These are phyloP conservation scores for Dothistroma pini DNA, from an alignment of 2,329 filamentous ascomycete species.

Conservation along the genomic window DNA sequence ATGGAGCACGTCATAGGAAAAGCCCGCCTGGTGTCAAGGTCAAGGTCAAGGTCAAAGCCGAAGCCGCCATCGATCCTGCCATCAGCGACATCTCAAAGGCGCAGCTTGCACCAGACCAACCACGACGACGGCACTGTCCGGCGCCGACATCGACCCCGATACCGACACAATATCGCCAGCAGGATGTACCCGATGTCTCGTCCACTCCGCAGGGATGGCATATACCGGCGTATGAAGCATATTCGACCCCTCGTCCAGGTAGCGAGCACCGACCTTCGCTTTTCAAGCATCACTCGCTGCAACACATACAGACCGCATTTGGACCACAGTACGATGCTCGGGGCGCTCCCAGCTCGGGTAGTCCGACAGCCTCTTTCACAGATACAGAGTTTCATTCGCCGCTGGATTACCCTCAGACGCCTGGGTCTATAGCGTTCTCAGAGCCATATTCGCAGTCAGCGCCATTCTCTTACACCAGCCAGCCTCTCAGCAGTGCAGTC, in stretches of 20 bases:
- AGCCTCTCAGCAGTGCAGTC: conserved; percentile 17
- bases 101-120: conserved; percentile 6
- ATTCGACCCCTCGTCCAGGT: conserved; percentile 33
- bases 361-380: conserved; percentile 46
- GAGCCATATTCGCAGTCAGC: conserved; percentile 38
- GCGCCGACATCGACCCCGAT: conserved; percentile 15
- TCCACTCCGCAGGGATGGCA: conserved; percentile 32
- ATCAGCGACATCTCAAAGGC: background rate
- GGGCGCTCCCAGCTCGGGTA: conserved; percentile 43
- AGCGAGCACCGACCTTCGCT: conserved; percentile 26
- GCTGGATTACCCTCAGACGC: conserved; percentile 46
- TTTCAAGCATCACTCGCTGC: conserved; percentile 39
- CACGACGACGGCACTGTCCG: conserved; percentile 6
- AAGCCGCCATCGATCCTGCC: conserved; percentile 6
- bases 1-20: conserved; percentile 24
- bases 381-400: conserved; percentile 49
- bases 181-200: conserved; percentile 17
- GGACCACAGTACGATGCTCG: conserved; percentile 41
- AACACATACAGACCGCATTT: conserved; percentile 43
- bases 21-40: conserved; percentile 20
- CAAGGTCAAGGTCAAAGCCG: conserved; percentile 19
- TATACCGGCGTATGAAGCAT: conserved; percentile 38
- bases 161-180: conserved; percentile 13
- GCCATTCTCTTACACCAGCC: conserved; percentile 17
- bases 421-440: conserved; percentile 41